Evolutionary conservation across 2,329 filamentous ascomycete species (phyloP).

Genomic region (Bipolaris cookei): DNA sequence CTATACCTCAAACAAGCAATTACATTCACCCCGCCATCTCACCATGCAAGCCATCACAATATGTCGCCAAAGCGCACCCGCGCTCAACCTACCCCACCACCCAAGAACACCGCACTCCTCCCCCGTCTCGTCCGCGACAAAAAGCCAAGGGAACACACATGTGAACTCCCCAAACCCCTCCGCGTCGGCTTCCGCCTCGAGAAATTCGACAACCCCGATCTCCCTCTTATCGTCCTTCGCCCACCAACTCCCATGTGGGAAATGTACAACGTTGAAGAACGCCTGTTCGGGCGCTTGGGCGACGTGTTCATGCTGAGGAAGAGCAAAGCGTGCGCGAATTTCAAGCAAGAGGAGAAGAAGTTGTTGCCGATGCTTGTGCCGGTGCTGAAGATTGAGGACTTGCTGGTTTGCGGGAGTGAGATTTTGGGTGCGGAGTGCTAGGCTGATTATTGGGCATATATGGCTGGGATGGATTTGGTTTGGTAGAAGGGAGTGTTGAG

Average conservation of each 20-base stretch:
- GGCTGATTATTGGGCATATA: neutral
- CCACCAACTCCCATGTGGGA: neutral
- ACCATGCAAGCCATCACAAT: neutral
- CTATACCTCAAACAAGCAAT: neutral
- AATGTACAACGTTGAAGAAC: neutral
- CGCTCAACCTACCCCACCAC: neutral
- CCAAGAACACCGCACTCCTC: neutral
- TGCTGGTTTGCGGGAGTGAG: neutral
- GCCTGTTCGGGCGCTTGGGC: neutral
- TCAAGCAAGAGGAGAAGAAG: no score
- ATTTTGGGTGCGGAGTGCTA: neutral
- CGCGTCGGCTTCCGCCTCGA: neutral
- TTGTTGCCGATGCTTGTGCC: neutral
- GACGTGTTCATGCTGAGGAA: neutral
- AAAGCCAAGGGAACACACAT: neutral
- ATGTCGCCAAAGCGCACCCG: neutral
- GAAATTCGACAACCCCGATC: neutral
- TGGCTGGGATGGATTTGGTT: neutral
- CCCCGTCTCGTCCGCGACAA: neutral
- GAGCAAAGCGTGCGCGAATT: neutral
- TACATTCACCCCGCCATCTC: neutral
- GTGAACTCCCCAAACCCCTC: neutral
- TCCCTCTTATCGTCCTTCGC: neutral
- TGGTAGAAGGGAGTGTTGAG: no score
- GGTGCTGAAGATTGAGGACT: neutral